A percentile compares a stretch with the other conserved stretches of the same genome.
Evolutionary conservation across 2,329 filamentous ascomycete species (phyloP).

Genomic region (Ceratocystis colombiana): DNA sequence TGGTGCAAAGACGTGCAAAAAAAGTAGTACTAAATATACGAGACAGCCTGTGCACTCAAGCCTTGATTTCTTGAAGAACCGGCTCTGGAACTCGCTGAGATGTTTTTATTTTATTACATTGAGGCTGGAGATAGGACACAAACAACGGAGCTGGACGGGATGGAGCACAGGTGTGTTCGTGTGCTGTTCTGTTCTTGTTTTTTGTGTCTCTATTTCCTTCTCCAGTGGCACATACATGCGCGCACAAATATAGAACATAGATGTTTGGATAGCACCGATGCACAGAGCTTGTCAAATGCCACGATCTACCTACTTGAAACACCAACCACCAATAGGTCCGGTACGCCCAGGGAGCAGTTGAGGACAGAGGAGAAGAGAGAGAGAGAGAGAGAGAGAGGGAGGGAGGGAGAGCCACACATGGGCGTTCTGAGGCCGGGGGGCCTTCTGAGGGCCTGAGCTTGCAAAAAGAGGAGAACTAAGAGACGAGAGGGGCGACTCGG

Average conservation of each 20-base stretch:
- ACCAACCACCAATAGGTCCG: neutral
- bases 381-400: neutral
- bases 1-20: neutral
- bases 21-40: neutral
- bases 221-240: neutral
- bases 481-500: neutral
- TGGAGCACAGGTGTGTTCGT: neutral
- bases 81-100: too few relatives aligned
- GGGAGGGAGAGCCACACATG: neutral
- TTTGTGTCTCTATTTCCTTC: too few relatives aligned
- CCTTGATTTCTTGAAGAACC: too few relatives aligned
- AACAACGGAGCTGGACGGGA: neutral
- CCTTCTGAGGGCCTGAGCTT: too few relatives aligned
- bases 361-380: neutral
- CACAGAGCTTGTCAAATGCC: constrained; percentile 12
- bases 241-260: neutral
- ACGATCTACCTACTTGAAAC: constrained; percentile 9
- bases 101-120: too few relatives aligned
- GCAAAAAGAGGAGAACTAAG: neutral
- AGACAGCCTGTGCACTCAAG: neutral
- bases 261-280: neutral
- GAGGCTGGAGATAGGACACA: too few relatives aligned
- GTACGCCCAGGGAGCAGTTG: neutral
- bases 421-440: too few relatives aligned
- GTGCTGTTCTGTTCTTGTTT: too few relatives aligned